Percentiles rank a stretch among this genome's conserved stretches.
phyloP scores from a whole-genome alignment of 805 yeast genomes.

The Alloascoidea africana region DNA sequence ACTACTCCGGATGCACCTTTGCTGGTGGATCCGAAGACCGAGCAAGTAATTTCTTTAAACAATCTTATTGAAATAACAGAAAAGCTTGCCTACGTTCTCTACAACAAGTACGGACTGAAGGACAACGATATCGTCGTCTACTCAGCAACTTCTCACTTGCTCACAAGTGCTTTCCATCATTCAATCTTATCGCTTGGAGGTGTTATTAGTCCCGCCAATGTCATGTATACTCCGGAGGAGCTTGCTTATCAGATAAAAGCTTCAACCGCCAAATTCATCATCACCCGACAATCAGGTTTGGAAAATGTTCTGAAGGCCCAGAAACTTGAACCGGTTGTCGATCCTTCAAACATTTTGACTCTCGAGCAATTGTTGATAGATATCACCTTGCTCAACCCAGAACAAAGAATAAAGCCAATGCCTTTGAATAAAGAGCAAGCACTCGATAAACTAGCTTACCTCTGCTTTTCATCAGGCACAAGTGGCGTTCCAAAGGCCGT shows the following conservation, averaged over 20 bases:
- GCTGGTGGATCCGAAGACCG: background rate
- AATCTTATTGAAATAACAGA: conserved; percentile 6
- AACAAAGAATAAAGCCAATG: background rate
- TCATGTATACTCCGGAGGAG: conserved; percentile 17
- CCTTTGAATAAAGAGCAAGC: background rate
- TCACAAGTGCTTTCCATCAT: conserved; percentile 15
- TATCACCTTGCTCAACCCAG: background rate
- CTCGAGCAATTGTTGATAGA: background rate
- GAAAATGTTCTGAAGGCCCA: background rate
- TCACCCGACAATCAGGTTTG: conserved; percentile 3
- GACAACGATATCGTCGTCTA: conserved; percentile 16
- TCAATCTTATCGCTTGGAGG: conserved; percentile 14
- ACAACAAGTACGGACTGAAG: conserved; percentile 8
- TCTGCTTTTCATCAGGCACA: conserved; percentile 36
- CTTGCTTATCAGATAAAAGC: conserved; percentile 14
- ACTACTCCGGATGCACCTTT: background rate
- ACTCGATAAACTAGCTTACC: conserved; percentile 2
- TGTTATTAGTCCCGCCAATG: conserved; percentile 18
- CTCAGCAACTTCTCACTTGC: conserved; percentile 15
- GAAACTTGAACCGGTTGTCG: background rate
- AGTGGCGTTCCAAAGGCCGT: conserved; percentile 80
- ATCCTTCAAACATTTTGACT: background rate
- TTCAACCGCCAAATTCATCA: conserved; percentile 6
- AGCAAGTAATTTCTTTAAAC: background rate
- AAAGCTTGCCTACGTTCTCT: conserved; percentile 10